Base-by-base conservation (phyloP, 208 protist species). In the Trypanosoma brucei region DNA sequence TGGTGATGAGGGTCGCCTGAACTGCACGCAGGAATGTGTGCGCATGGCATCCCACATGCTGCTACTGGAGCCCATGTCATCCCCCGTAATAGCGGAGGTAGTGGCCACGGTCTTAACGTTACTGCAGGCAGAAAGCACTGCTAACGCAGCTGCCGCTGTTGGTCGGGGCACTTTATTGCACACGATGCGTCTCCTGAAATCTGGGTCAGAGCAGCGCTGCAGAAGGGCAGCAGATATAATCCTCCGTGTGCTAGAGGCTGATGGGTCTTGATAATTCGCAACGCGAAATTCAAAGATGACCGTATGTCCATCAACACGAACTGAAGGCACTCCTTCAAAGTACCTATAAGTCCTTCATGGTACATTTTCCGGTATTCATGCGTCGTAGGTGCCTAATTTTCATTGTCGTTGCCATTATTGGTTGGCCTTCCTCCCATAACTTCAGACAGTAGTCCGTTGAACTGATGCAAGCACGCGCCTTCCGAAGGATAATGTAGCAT, bases 31-130 rank as follows among this genome's bases (percentile, higher is more conserved):
- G 6, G 59, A 44, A 2, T 54, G 62, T 14, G 30, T 78, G 55
- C 59, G 59, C 11, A 30, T 73, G 3, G 39, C 66, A 2, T 53
- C 72, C 9, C 65, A 66, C n/a, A 59, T 60, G 60, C 45, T 78
- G 31, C 30, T 72, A 1, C 61, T 62, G 36, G 66, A 78, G 52
- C 37, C 72, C 37, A 62, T 57, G 8, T 64, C 57, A 22, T 72
- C 72, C 34, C 62, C 65, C 9, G 9, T 59, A 22, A 59, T 55
- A 30, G 22, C 30, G 9, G 66, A 78, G 7, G 57, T 73, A 11
- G 34, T 78, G 40, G 50, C 66, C 3, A 78, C 60, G 1, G 33
- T 73, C 31, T 55, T 70, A 35, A 78, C 66, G 30, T 51, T 78
- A 11, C 7, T 72, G 31, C 31, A 62, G 22, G 34, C 58, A 8